Evolutionary conservation across 257 asterid species (phyloP), one percentile per base, ranked within the genome.

Genomic region (Ligustrum vulgare): DNA sequence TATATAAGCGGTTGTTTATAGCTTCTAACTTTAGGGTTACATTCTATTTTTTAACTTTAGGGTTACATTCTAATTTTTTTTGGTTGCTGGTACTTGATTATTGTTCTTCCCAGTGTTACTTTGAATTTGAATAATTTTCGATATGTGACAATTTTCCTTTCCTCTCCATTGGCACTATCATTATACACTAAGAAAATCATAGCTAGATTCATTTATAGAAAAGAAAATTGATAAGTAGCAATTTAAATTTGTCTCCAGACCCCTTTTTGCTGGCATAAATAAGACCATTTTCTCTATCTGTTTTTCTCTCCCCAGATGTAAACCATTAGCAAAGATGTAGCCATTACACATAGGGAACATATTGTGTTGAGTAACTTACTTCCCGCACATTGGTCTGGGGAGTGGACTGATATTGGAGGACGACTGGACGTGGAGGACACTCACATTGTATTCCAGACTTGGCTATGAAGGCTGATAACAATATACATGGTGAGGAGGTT

Each of bases 371-470:
- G 81, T 74, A 87, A 79, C 78, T 93, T 90, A 77, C 75, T 86
- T 72, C 98, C 98, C 0, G 74, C 73, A 76, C 84, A 89, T 67
- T 86, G 98, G 60, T 87, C 93, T 13, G 98, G 96, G 68, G 96
- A 89, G 75, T 91, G 94, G 90, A 85, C 92, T 2, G 97, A 93
- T 45, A 89, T 91, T 71, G 98, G 98, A 80, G 85, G 79, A 47
- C 94, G 97, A 22, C 22, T 63, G 28, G 75, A 87, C 71, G 91
- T 93, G 98, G 98, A 93, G 78, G 98, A 93, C 84, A 91, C 96
- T 65, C 96, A 90, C 80, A 79, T 91, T 91, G 98, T 81, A 91
- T 93, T 33, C 82, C 88, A 3, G 88, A 93, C 82, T 81, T 93
- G 78, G 96, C 97, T 78, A 78, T 51, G 78, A 87, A 86, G 34